phyloP scores from a whole-genome alignment of 2,329 filamentous ascomycete genomes.

The Emericellopsis atlantica region DNA sequence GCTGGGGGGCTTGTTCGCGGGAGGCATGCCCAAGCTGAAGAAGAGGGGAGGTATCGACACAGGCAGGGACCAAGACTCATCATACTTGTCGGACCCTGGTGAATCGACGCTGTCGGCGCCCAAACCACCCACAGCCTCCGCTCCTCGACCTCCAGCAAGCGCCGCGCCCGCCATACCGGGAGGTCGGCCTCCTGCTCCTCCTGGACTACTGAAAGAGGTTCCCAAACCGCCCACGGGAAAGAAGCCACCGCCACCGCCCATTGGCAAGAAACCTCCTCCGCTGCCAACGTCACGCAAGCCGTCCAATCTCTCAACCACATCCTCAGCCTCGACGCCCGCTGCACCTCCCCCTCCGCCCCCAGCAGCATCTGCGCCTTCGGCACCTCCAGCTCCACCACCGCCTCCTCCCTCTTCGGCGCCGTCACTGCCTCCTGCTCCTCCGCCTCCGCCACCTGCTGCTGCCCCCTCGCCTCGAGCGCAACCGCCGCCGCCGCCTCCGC shows the following conservation, averaged over 20 bases:
- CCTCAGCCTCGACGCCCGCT: constrained; percentile 17
- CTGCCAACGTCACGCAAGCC: constrained; percentile 49
- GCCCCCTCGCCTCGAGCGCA: constrained; percentile 9
- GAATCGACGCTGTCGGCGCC: constrained; percentile 9
- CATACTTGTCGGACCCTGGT: constrained; percentile 71
- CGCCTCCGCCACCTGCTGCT: constrained; percentile 20
- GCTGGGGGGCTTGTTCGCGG: constrained; percentile 77
- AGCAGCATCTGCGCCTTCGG: constrained; percentile 24
- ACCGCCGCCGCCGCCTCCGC: constrained; percentile 16
- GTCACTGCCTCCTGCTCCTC: constrained; percentile 18
- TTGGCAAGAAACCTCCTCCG: constrained; percentile 63
- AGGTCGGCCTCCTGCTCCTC: constrained; percentile 1
- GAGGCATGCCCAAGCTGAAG: constrained; percentile 89
- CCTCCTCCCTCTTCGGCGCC: constrained; percentile 22
- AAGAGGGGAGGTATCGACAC: constrained; percentile 77
- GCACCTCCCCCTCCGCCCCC: constrained; percentile 26
- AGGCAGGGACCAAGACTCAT: constrained; percentile 43
- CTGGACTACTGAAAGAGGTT: constrained; percentile 14
- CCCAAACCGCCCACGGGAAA: constrained; percentile 4
- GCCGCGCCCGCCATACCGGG: constrained; percentile 48
- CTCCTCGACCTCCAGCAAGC: constrained; percentile 46
- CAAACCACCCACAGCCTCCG: constrained; percentile 15
- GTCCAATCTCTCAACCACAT: constrained; percentile 21
- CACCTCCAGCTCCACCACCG: constrained; percentile 26
- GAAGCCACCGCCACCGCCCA: constrained; percentile 62